Evolutionary conservation across 257 asterid species (phyloP), one percentile per base, ranked within the genome.

Genomic region (Lycium barbarum): DNA sequence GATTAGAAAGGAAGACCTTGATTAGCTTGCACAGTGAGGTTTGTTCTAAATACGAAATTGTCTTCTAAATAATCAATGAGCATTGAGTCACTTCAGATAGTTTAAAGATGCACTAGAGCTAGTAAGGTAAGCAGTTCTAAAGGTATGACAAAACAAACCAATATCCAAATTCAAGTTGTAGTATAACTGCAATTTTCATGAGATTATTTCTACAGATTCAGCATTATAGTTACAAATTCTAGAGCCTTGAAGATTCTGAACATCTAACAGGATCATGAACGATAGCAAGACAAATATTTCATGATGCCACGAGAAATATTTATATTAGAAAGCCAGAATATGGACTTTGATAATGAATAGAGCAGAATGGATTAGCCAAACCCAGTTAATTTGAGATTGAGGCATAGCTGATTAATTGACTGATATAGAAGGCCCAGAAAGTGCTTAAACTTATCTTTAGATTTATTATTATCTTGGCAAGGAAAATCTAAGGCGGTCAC

Each of bases 221-320:
- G 62, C 62, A 49, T 7, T 10, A 74, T 49, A 49, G 53, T 73
- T 45, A 73, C n/a, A 47, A 71, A 12, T n/a, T 73, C 80, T 73
- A 47, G 38, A 45, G 80, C 17, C 12, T 45, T 26, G 1, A 73
- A 6, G 58, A 73, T 73, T 47, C 59, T 73, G n/a, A 11, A 11
- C 59, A 73, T 73, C 80, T 47, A 71, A 73, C 59, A 45, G 80
- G 54, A 14, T 73, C n/a, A 73, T 20, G n/a, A 73, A 6, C 47
- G 80, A 5, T 1, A 73, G 59, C 80, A 73, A 73, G 58, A 47
- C 40, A 11, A 1, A 73, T 47, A 73, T 73, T 47, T 73, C 59
- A 11, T 11, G 59, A 73, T 20, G 59, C n/a, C 59, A 73, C 15
- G 6, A 1, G n/a, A 73, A 73, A 47, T 20, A 10, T 73, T 47